A percentile compares a stretch with the other conserved stretches of the same genome.
phyloP scores from a whole-genome alignment of 148 eudicot species.

The Vaccinium vitisidaea region DNA sequence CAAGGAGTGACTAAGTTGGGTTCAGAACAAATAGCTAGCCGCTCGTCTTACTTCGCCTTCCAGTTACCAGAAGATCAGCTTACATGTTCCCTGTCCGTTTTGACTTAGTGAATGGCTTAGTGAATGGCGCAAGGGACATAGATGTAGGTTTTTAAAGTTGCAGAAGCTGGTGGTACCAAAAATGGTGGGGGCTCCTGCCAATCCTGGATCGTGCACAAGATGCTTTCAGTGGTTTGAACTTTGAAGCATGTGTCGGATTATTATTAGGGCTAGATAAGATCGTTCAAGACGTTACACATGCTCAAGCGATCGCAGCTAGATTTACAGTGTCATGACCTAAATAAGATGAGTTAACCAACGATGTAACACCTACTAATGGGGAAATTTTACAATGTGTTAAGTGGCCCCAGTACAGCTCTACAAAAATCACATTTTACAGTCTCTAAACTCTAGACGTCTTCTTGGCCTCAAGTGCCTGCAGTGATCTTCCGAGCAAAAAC shows the following conservation, averaged over 20 bases:
- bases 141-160: neutral
- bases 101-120: no score
- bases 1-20: neutral
- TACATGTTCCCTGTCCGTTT: neutral
- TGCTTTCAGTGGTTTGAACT: neutral
- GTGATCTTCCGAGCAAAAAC: neutral
- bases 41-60: neutral
- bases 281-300: neutral
- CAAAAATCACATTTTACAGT: neutral
- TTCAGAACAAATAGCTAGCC: neutral
- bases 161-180: neutral
- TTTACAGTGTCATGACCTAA: neutral
- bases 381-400: neutral
- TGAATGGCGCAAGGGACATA: no score
- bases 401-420: constrained; percentile 1
- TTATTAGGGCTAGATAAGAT: neutral
- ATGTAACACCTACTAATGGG: neutral
- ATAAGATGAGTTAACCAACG: neutral
- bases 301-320: neutral
- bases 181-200: neutral
- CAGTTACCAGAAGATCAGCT: neutral
- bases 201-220: neutral
- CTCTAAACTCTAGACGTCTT: neutral
- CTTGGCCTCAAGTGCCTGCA: neutral
- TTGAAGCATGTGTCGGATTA: neutral